Evolutionary conservation across 2,329 filamentous ascomycete genomes (phyloP), one percentile per base, ranked within the genome.

Genomic region (Reticulascus tulasneorum): DNA sequence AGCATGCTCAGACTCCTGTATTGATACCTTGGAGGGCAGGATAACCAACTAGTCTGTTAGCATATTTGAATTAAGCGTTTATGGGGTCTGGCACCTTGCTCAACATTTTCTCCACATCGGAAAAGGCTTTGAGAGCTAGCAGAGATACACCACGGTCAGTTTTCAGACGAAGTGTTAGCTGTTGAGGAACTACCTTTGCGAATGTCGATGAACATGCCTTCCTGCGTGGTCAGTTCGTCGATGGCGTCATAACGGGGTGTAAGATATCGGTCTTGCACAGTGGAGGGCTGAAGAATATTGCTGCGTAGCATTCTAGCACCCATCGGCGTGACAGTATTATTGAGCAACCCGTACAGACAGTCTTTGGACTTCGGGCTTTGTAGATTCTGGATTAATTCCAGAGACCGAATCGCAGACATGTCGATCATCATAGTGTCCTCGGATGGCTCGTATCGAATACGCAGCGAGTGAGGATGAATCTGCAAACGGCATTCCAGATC

Each of bases 341-440:
- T 94, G 29, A 98, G 63, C 1, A 97, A 60, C 0, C 90, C 90
- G 45, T 90, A 91, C 0, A 98, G 66, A 46, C 84, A 91, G 24
- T 91, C 79, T 45, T 81, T 86, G 0, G 89, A 94, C 47, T 84
- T 89, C 1, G 79, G 53, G 47, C 84, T 81, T 10, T 86, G 81
- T 0, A 90, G 55, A 47, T 96, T 98, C 51, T 95, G 88, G 18
- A 97, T 84, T 6, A 98, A 72, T 56, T 98, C 93, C 4, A 98
- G 69, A 0, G 88, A 88, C 23, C 82, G 75, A 19, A 96, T 87
- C 0, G 90, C 94, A 1, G 87, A 84, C 3, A 93, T 73, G 51
- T 96, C 91, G 49, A 97, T 94, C 77, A 94, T 87, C 90, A 97
- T 95, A 1, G 88, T 86, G 17, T 91, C 86, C 54, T 94, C 86